Conservation (phyloP, 2,329 filamentous ascomycete species). For the Neophaeococcomyces aloes region DNA sequence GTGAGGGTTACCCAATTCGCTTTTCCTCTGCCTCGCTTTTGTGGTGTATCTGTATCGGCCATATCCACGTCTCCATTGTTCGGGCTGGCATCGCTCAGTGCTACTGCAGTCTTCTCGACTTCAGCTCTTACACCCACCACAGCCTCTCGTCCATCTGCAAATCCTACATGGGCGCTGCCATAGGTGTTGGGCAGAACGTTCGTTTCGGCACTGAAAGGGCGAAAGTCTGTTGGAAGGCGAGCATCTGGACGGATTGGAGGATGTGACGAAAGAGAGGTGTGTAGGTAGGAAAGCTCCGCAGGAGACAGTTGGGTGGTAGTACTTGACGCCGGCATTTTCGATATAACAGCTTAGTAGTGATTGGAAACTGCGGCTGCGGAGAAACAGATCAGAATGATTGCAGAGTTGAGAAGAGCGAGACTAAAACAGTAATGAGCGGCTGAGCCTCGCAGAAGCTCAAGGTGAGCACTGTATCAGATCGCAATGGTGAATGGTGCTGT, state of each 20-base stretch:
- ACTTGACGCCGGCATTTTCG: neutral
- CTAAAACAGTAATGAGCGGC: too few species aligned
- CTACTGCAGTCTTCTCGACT: slow-evolving; percentile 60
- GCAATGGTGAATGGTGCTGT: too few species aligned
- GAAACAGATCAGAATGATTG: too few species aligned
- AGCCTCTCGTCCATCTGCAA: slow-evolving; percentile 89
- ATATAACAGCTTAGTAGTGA: neutral
- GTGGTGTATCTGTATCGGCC: neutral
- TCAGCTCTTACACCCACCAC: slow-evolving; percentile 94
- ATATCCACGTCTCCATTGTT: slow-evolving; percentile 21
- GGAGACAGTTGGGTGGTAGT: slow-evolving; percentile 53
- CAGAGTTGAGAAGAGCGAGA: neutral
- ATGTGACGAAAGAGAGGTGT: slow-evolving; percentile 67
- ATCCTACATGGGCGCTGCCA: slow-evolving; percentile 85
- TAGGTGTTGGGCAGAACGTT: slow-evolving; percentile 82
- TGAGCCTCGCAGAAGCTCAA: too few species aligned
- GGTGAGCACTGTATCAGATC: too few species aligned
- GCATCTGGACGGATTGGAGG: slow-evolving; percentile 87
- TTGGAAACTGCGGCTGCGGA: neutral
- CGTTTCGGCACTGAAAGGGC: slow-evolving; percentile 79
- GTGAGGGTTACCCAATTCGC: slow-evolving; percentile 78
- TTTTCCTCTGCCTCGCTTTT: slow-evolving; percentile 30
- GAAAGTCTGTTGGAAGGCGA: slow-evolving; percentile 69
- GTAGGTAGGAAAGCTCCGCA: slow-evolving; percentile 90
- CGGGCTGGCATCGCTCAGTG: too few species aligned